Evolutionary conservation across 495 filamentous ascomycete species (phyloP), one percentile per base, ranked within the genome.

Genomic region (Penicillium chermesinum): DNA sequence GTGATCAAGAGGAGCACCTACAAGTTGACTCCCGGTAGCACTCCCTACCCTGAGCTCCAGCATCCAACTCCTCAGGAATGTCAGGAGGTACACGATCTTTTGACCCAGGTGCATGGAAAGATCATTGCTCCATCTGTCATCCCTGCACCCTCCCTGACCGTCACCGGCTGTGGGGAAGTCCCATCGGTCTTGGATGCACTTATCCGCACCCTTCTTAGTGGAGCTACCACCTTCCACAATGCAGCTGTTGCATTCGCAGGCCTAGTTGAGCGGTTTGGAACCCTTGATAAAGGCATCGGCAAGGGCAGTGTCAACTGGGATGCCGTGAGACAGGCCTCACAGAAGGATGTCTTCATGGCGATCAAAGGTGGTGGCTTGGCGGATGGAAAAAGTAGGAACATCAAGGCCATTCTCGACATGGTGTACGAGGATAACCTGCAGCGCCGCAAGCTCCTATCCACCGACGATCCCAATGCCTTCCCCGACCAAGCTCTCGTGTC

Each of bases 131-230:
- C 93, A 1, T 67, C 80, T 13, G 79, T 69, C 1, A 82, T 93
- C 13, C 88, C 89, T 0, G 66, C 76, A 7, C 87, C 93, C 1
- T 89, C 87, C n/a, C 66, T 88, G 2, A 84, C 84, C 2, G 78
- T 89, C 12, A 81, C 90, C 14, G 91, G 91, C 1, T 98, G 93
- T 55, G 93, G 93, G 12, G 91, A 98, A 63, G 93, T 96, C 0
- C 91, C 91, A 0, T 91, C 84, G 15, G 82, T 96, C 1, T 75
- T 98, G 0, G 93, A 97, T 59, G 93, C 91, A 0, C 70, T 98
- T 0, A 78, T 96, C 17, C 79, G 90, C 18, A 95, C 90, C 0
- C 60, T 85, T 3, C 75, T 95, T 18, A 94, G 88, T 61, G 86
- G 85, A 0, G 81, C 84, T 6, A 93, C 88, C 0, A 81, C 79